Base-by-base conservation (phyloP, 148 eudicot species). In the Rhododendron molle region DNA sequence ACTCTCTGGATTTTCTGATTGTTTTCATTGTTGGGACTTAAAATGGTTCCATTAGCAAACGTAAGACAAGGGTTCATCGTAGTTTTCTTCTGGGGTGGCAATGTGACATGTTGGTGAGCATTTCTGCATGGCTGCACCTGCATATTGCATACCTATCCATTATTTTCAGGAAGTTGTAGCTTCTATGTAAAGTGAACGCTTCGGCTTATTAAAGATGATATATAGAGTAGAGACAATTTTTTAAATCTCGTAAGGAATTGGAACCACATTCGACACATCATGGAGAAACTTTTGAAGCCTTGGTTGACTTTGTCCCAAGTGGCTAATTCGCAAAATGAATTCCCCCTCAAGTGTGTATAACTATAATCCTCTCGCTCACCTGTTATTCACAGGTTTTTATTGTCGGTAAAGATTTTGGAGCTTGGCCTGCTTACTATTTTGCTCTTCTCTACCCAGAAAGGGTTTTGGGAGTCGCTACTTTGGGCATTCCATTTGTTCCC, bases 361-460 rank as follows among this genome's bases (percentile, higher is more conserved):
- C 13, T 47, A 12, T 12, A 13, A 10, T 30, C 32, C 28, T 81
- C 83, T 81, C 14, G 12, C 38, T 34, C 71, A 2, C 11, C 7
- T 26, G 26, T 16, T 36, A 10, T 82, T 28, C 23, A 18, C 89
- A 91, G 92, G 89, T 83, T 58, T 87, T 89, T 46, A 82, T 91
- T 52, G 88, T 91, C 9, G 91, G 83, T 13, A 91, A 91, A 85
- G 93, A 91, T 67, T 91, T 87, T 83, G 93, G 90, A 49, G 89
- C 85, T 34, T 16, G 76, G 58, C 81, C 87, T n/a, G 85, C 81
- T 73, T 87, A 85, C 67, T 32, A 80, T 34, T 76, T 91, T 78
- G 84, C 91, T 32, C 86, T 87, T 60, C 88, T 86, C 36, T 67
- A 91, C 84, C 91, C 89, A 4, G 88, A 89, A 23, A 85, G 93